Evolutionary conservation across 192 early-diverging fungal genomes (phyloP).

Genomic region (Coemansia nantahalensis): DNA sequence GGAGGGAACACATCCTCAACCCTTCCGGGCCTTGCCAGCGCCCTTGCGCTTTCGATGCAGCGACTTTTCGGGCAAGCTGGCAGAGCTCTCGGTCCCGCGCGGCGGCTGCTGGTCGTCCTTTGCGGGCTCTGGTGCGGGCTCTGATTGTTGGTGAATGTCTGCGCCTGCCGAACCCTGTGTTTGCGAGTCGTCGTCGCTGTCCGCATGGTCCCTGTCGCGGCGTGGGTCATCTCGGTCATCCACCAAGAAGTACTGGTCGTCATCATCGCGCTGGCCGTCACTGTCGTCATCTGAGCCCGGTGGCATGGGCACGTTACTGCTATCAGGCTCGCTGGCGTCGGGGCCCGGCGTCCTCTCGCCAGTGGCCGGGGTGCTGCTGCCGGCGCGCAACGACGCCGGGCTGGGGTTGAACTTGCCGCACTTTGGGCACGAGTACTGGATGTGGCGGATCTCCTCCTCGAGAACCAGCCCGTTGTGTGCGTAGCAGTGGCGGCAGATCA

Average conservation of each 20-base stretch:
- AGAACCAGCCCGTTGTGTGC: slow-evolving; percentile 90
- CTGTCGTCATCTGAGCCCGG: background rate
- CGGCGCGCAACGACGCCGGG: slow-evolving; percentile 13
- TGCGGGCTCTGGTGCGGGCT: too few species aligned
- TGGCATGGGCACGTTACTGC: too few species aligned
- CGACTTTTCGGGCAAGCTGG: background rate
- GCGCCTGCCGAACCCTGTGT: background rate
- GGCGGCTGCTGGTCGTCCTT: too few species aligned
- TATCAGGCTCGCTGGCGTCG: background rate
- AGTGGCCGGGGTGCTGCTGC: background rate
- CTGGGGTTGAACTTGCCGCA: slow-evolving; percentile 54
- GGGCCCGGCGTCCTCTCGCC: too few species aligned
- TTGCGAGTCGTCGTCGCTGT: background rate
- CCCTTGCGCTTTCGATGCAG: slow-evolving; percentile 17
- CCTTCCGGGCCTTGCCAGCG: slow-evolving; percentile 2
- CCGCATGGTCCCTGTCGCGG: background rate
- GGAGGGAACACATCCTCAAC: background rate
- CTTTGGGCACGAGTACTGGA: slow-evolving; percentile 56
- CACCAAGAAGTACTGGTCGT: background rate
- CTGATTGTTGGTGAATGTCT: too few species aligned
- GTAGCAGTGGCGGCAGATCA: slow-evolving; percentile 89
- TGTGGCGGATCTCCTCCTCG: slow-evolving; percentile 73
- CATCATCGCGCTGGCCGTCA: background rate
- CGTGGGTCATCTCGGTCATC: background rate
- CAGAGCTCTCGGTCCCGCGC: too few species aligned